A percentile compares a stretch with the other conserved stretches of the same genome.
Evolutionary conservation across 495 filamentous ascomycete species (phyloP).

Genomic region (Penicillium paxilli): DNA sequence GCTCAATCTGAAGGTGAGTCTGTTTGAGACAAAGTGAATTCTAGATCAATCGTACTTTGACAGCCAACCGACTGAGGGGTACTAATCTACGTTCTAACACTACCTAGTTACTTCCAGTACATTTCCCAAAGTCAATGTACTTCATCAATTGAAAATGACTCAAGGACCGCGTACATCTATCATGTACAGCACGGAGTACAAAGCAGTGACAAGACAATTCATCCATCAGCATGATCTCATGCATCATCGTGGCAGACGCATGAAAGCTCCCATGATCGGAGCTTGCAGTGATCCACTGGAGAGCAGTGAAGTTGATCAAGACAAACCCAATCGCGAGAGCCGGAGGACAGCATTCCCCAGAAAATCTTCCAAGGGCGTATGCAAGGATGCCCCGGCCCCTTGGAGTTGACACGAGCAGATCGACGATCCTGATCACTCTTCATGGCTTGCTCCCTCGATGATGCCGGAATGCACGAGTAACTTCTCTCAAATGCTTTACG

Average conservation of each 20-base stretch:
- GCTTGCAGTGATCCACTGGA: conserved; percentile 2
- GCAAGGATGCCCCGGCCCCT: conserved; percentile 23
- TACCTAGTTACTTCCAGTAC: neutral
- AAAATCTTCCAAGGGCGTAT: conserved; percentile 18
- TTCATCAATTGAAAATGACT: neutral
- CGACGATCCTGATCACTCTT: neutral
- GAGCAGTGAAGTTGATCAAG: conserved; percentile 2
- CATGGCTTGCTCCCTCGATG: neutral
- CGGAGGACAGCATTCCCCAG: conserved; percentile 13
- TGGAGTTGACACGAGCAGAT: neutral
- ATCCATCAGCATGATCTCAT: conserved; percentile 3
- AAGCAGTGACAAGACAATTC: neutral
- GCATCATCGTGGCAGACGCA: neutral
- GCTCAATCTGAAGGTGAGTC: neutral
- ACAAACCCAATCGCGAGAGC: conserved; percentile 15
- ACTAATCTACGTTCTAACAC: neutral
- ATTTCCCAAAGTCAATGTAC: neutral
- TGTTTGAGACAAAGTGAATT: neutral
- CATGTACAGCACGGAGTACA: neutral
- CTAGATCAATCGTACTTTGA: neutral
- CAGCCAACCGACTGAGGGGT: neutral
- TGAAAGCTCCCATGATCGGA: conserved; percentile 1
- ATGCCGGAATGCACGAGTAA: neutral
- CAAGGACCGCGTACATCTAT: neutral
- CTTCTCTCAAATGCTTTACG: neutral